Evolutionary conservation across 1,139 yeast genomes (phyloP).

Genomic region (Debaryomyces robertsiae): DNA sequence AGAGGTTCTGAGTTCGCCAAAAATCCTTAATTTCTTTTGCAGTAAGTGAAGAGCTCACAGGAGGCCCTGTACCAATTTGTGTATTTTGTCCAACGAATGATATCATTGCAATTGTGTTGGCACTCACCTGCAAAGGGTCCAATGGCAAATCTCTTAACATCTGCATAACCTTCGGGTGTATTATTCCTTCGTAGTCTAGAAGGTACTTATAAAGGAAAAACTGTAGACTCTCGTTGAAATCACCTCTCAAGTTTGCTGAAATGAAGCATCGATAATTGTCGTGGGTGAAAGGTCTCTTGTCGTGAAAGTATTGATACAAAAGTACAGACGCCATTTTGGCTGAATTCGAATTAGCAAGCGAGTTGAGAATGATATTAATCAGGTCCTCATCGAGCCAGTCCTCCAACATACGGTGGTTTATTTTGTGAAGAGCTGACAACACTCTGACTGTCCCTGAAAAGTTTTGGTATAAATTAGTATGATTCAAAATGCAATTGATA

Average conservation of each 20-base stretch:
- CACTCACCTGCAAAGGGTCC: slow-evolving; percentile 13
- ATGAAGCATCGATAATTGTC: slow-evolving; percentile 26
- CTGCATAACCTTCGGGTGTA: slow-evolving; percentile 16
- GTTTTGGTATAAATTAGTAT: slow-evolving; percentile 38
- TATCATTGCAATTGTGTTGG: slow-evolving; percentile 12
- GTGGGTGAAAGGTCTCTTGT: slow-evolving; percentile 15
- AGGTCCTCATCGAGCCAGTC: slow-evolving; percentile 36
- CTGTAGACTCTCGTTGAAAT: slow-evolving; percentile 29
- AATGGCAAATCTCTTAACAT: slow-evolving; percentile 22
- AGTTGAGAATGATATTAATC: slow-evolving; percentile 31
- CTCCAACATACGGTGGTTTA: slow-evolving; percentile 19
- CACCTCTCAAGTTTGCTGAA: slow-evolving; percentile 31
- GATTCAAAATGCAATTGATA: slow-evolving; percentile 42
- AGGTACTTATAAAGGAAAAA: slow-evolving; percentile 31
- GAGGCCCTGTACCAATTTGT: background rate
- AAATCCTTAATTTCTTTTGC: slow-evolving; percentile 14
- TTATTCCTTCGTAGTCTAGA: slow-evolving; percentile 17
- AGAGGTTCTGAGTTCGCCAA: slow-evolving; percentile 18
- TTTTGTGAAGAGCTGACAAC: slow-evolving; percentile 23
- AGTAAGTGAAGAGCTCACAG: slow-evolving; percentile 1
- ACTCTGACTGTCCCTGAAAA: slow-evolving; percentile 34
- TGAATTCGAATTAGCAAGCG: slow-evolving; percentile 33
- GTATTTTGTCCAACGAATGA: slow-evolving; percentile 9
- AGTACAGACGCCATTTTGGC: slow-evolving; percentile 30
- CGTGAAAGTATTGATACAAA: slow-evolving; percentile 27